Evolutionary conservation across 108 stramenopile species (phyloP).

Genomic region (Cyclotella kingstonii): DNA sequence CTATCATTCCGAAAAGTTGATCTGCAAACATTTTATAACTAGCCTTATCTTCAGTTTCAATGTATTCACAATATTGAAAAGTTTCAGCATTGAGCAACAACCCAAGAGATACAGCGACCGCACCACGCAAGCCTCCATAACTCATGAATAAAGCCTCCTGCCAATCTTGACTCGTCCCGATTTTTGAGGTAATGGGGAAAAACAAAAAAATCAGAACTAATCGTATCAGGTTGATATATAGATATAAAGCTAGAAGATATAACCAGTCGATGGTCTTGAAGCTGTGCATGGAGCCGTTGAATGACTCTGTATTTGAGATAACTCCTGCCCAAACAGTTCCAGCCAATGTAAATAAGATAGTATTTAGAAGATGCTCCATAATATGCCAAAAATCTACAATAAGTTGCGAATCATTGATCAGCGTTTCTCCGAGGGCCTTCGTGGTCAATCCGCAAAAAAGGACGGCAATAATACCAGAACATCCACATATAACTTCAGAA

Average conservation of each 20-base stretch:
- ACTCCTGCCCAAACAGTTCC: conserved; percentile 79
- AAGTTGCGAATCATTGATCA: conserved; percentile 60
- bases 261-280: too few species aligned
- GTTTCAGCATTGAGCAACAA: conserved; percentile 64
- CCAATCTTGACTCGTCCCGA: conserved; percentile 56
- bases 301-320: too few species aligned
- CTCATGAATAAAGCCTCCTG: conserved; percentile 65
- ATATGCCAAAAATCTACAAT: conserved; percentile 75
- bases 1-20: conserved; percentile 28
- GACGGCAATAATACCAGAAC: conserved; percentile 76
- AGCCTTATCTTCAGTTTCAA: not conserved
- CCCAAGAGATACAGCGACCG: conserved; percentile 82
- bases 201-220: conserved; percentile 44
- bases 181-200: conserved; percentile 67
- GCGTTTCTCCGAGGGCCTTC: conserved; percentile 46
- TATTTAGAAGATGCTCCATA: conserved; percentile 86
- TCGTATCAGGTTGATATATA: conserved; percentile 27
- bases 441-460: conserved; percentile 69
- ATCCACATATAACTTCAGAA: conserved; percentile 55
- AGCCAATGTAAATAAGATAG: conserved; percentile 87
- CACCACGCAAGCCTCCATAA: conserved; percentile 81
- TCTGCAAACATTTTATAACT: conserved; percentile 4
- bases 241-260: conserved; percentile 60
- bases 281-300: too few species aligned
- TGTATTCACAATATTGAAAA: not conserved